phyloP scores from a whole-genome alignment of 83 land plant genomes.

The Diphasiastrum complanatum region DNA sequence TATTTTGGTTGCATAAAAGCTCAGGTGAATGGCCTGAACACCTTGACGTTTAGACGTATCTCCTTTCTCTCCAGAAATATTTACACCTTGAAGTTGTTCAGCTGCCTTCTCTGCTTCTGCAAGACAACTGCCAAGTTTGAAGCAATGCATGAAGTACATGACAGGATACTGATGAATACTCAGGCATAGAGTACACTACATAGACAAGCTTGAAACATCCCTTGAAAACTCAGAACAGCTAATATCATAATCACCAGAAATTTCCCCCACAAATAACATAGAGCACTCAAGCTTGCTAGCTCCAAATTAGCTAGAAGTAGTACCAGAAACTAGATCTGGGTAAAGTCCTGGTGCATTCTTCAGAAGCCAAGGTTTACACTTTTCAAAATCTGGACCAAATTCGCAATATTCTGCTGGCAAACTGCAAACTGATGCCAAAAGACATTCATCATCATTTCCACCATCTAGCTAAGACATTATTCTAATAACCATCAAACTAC shows the following conservation, averaged over 20 bases:
- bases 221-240: no score
- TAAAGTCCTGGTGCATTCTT: constrained; percentile 76
- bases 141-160: no score
- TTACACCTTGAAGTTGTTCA: constrained; percentile 60
- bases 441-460: no score
- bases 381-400: constrained; percentile 91
- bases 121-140: constrained; percentile 9
- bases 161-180: no score
- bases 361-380: constrained; percentile 95
- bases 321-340: constrained; percentile 78
- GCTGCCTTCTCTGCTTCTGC: constrained; percentile 70
- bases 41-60: constrained; percentile 32
- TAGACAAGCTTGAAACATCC: no score
- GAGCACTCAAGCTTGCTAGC: no score
- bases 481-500: no score
- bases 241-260: no score
- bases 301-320: no score
- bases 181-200: no score
- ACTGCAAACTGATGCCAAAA: constrained; percentile 44
- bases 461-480: no score
- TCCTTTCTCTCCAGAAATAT: constrained; percentile 43
- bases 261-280: no score
- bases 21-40: constrained; percentile 2
- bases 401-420: constrained; percentile 96
- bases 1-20: not conserved